A percentile compares a stretch with the other conserved stretches of the same genome.
phyloP scores from a whole-genome alignment of 495 filamentous ascomycete species.

The Xylaria intraflava region DNA sequence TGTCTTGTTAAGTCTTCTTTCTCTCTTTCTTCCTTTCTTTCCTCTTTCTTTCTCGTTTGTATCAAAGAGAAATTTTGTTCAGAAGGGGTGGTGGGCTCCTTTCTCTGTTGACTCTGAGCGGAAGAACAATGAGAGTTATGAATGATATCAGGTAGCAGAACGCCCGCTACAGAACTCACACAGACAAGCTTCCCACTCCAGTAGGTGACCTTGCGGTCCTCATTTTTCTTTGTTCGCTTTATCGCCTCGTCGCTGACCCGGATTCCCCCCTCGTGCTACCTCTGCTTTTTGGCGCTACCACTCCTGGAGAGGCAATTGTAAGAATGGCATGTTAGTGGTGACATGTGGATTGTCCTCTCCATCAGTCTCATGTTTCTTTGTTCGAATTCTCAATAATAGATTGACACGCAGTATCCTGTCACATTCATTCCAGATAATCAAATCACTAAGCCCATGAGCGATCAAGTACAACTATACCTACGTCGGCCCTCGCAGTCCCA shows the following conservation, averaged over 20 bases:
- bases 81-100: neutral
- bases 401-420: neutral
- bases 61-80: constrained; percentile 8
- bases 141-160: neutral
- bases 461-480: neutral
- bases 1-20: neutral
- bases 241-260: neutral
- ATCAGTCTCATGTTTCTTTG: neutral
- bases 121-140: constrained; percentile 7
- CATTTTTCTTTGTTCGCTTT: constrained; percentile 4
- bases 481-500: neutral
- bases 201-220: neutral
- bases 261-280: neutral
- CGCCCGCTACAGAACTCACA: neutral
- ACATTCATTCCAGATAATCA: neutral
- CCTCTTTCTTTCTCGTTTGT: constrained; percentile 3
- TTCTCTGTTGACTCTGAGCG: neutral
- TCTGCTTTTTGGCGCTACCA: neutral
- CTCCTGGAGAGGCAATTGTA: neutral
- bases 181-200: constrained; percentile 1
- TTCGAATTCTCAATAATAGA: neutral
- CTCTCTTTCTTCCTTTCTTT: constrained; percentile 4
- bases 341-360: neutral
- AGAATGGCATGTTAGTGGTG: neutral
- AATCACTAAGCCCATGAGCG: neutral